Base-by-base conservation (phyloP, 2,329 filamentous ascomycete species). In the Lithohypha guttulata region DNA sequence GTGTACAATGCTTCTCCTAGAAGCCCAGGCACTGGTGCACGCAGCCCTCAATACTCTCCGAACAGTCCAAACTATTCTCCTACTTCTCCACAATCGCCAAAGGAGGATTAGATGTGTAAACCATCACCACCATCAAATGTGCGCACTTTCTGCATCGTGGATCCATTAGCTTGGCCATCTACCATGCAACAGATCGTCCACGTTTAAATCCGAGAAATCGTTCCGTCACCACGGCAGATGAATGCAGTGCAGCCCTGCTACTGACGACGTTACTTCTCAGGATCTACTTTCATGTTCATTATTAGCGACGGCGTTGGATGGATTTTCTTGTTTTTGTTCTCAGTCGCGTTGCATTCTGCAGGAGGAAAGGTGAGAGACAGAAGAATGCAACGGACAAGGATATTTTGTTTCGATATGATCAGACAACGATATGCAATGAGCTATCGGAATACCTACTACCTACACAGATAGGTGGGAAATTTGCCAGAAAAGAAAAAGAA, bases 41-140 rank as follows among this genome's bases (percentile, higher is more conserved):
- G 63, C 1, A 68, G 64, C 33, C 66, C 66, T 13, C 67, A 43
- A 58, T 68, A 66, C 46, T 72, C 68, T 42, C 70, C 70, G 18
- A 67, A 61, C 25, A 68, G 63, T 45, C 63, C 65, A 22, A 63
- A 64, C 44, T 67, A 68, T 50, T 59, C 62, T 54, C 51, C 53
- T 22, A 51, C 42, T 39, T 53, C 51, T 41, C 51, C 53, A 22
- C 48, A 41, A 34, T 51, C 49, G 32, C 51, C 51, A 9, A 53
- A 52, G 30, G 45, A 53, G 45, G 51, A 52, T 19, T 39, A 39
- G 35, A 9, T 7, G 34, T 32, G 32, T 50, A 44, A 50, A 51
- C 29, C 31, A 53, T 41, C 47, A 51, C 21, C 21, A 41, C 25
- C 34, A 34, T 6, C 6, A 41, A 43, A 34, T 25, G 21, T 38